A percentile compares a stretch with the other conserved stretches of the same genome.
Conservation (phyloP, 805 yeast species). For the Candida nanaspora region DNA sequence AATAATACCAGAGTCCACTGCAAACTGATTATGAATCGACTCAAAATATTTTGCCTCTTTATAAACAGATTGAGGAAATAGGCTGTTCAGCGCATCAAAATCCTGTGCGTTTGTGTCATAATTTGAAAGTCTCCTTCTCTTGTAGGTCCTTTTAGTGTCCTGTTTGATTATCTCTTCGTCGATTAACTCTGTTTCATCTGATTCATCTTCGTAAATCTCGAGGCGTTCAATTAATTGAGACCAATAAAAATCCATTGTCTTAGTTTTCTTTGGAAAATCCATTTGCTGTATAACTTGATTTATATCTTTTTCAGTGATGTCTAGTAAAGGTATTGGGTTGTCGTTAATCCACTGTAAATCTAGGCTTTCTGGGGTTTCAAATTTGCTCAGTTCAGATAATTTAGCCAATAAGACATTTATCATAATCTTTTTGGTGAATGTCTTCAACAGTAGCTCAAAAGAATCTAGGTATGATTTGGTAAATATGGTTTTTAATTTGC, state of each 20-base stretch:
- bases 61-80: too few species aligned
- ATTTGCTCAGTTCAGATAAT: constrained; percentile 4
- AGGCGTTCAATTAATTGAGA: too few species aligned
- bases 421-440: background rate
- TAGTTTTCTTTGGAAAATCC: constrained; percentile 4
- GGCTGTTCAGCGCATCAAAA: background rate
- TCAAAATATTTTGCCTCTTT: background rate
- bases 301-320: constrained; percentile 6
- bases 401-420: background rate
- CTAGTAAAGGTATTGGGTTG: background rate
- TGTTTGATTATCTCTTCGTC: too few species aligned
- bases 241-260: constrained; percentile 7
- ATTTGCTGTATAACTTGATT: constrained; percentile 3
- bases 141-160: constrained; percentile 8
- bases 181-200: too few species aligned
- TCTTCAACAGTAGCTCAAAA: background rate
- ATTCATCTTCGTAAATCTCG: too few species aligned
- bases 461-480: constrained; percentile 9
- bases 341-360: constrained; percentile 5
- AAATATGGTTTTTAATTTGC: too few species aligned
- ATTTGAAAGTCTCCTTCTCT: background rate
- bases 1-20: constrained; percentile 13
- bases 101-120: background rate
- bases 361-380: background rate
- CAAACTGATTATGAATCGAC: background rate